A percentile compares a stretch with the other conserved stretches of the same genome.
Evolutionary conservation across 2,329 filamentous ascomycete genomes (phyloP).

Genomic region (Penicillium occitanis): DNA sequence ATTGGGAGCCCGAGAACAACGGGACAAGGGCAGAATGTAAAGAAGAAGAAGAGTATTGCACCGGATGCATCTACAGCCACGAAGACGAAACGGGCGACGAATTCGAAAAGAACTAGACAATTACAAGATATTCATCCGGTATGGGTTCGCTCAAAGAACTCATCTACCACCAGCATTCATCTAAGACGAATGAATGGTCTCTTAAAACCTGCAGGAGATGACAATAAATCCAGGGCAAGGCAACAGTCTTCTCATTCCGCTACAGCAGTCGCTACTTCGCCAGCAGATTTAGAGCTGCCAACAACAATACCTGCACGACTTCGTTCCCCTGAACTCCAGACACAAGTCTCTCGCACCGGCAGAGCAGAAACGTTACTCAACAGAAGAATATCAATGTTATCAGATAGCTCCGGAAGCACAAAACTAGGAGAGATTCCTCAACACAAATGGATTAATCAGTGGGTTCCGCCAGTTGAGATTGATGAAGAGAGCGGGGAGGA

Average conservation of each 20-base stretch:
- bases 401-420: conserved; percentile 18
- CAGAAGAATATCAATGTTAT: conserved; percentile 19
- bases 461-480: conserved; percentile 15
- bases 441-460: conserved; percentile 18
- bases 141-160: conserved; percentile 20
- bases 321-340: neutral
- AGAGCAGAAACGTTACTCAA: neutral
- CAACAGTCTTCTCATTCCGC: neutral
- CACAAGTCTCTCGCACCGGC: neutral
- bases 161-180: conserved; percentile 11
- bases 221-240: neutral
- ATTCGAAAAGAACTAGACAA: neutral
- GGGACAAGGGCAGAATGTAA: neutral
- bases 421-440: conserved; percentile 21
- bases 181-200: neutral
- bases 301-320: neutral
- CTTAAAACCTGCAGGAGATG: neutral
- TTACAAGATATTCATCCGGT: conserved; percentile 6
- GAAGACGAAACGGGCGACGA: neutral
- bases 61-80: too few species aligned
- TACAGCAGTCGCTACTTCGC: neutral
- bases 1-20: neutral
- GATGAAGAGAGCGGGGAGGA: conserved; percentile 3
- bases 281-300: neutral
- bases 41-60: neutral